These are phyloP conservation scores for Gnomoniopsis sp. DNA, from an alignment of 2,329 filamentous ascomycete genomes.

Conservation along the genomic window DNA sequence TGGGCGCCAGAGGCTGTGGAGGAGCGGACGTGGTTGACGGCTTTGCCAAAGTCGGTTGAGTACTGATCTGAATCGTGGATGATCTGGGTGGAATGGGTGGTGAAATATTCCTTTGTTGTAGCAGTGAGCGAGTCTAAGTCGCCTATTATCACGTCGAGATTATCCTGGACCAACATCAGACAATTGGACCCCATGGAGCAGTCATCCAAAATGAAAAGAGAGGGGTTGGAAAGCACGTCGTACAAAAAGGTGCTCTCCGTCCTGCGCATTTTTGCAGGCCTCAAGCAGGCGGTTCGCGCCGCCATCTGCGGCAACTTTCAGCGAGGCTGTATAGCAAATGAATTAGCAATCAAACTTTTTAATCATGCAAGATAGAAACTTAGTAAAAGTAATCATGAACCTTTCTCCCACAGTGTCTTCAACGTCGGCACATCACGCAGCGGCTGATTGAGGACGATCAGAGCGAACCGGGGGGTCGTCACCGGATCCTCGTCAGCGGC, in stretches of 20 bases:
- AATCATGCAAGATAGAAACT: conserved; percentile 1
- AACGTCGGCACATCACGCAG: conserved; percentile 43
- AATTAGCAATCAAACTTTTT: not conserved
- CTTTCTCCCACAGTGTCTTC: conserved; percentile 46
- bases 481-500: not conserved
- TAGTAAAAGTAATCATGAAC: conserved; percentile 31
- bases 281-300: conserved; percentile 74
- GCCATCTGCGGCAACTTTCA: conserved; percentile 82
- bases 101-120: conserved; percentile 64
- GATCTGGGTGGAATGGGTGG: conserved; percentile 52
- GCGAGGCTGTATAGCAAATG: conserved; percentile 44
- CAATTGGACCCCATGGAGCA: not conserved
- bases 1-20: not conserved
- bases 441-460: conserved; percentile 52
- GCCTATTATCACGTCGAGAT: conserved; percentile 74
- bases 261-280: conserved; percentile 23
- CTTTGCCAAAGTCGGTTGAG: conserved; percentile 89
- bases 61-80: conserved; percentile 76
- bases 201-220: not conserved
- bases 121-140: conserved; percentile 81
- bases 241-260: conserved; percentile 31
- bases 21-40: conserved; percentile 56
- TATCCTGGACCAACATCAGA: conserved; percentile 35
- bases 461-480: conserved; percentile 30
- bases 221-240: conserved; percentile 19